A percentile compares a stretch with the other conserved stretches of the same genome.
Conservation (phyloP, 208 protist genomes). For the Trypanosoma theileri region DNA sequence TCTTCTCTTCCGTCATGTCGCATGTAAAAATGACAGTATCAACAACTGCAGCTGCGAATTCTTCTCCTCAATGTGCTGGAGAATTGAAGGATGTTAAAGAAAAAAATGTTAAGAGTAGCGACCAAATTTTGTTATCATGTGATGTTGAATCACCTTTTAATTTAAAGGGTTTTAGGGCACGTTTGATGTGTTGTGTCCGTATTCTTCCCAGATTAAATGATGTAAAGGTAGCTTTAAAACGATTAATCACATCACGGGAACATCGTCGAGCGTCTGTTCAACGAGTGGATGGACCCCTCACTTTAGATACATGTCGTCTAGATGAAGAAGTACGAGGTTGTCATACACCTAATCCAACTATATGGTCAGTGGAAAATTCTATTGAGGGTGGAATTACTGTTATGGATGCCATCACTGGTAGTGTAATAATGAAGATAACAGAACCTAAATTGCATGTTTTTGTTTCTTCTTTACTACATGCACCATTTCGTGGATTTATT, state of each 20-base stretch:
- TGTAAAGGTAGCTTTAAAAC: slow-evolving; percentile 48
- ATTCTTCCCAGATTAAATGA: slow-evolving; percentile 55
- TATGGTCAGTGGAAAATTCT: slow-evolving; percentile 55
- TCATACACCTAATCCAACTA: slow-evolving; percentile 35
- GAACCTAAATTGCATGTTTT: slow-evolving; percentile 65
- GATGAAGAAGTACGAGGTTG: slow-evolving; percentile 26
- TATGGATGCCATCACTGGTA: slow-evolving; percentile 48
- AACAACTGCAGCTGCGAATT: neutral
- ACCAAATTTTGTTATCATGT: slow-evolving; percentile 49
- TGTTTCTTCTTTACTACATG: slow-evolving; percentile 70
- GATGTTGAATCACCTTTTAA: slow-evolving; percentile 47
- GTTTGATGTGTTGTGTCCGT: slow-evolving; percentile 60
- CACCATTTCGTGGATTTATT: slow-evolving; percentile 81
- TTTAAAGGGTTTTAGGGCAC: slow-evolving; percentile 34
- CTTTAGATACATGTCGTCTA: neutral
- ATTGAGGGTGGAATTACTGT: slow-evolving; percentile 62
- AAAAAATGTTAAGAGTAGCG: slow-evolving; percentile 20
- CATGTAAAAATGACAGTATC: neutral
- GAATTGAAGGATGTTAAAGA: slow-evolving; percentile 16
- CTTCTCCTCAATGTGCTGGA: slow-evolving; percentile 14
- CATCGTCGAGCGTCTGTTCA: neutral
- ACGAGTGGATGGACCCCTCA: neutral
- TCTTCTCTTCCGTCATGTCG: neutral
- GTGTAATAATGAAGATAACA: slow-evolving; percentile 51
- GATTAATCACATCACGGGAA: slow-evolving; percentile 4